Evolutionary conservation across 2,329 filamentous ascomycete genomes (phyloP), one percentile per base, ranked within the genome.

Genomic region (Chaetomiaceae sp.): DNA sequence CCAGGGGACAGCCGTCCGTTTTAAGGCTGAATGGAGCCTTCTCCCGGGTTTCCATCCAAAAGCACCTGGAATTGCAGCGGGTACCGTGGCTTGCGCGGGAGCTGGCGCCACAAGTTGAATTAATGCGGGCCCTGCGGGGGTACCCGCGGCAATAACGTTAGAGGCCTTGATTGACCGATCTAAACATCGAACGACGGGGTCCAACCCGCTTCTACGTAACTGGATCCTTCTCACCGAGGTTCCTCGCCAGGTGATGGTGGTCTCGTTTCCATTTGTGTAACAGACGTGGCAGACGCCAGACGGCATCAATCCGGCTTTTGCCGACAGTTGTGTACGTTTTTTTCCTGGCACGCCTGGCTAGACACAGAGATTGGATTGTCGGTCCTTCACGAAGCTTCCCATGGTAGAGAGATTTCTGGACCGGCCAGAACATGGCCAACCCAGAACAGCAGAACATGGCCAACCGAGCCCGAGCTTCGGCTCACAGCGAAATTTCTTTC

Each of bases 61-160:
- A 43, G 46, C 41, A 33, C 5, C 30, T 5, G 30, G 5, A 33
- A 6, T 34, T n/a, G n/a, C 11, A 48, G 55, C 33, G 32, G 48
- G 40, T 23, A 10, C 20, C 21, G 45, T 50, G 56, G 53, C 55
- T 54, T 42, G 44, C 37, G 44, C 30, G 34, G 37, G 37, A 48
- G 20, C 27, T 16, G 40, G 33, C 51, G 51, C 51, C 56, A 55
- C 51, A 48, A 18, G n/a, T 14, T 53, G 48, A 51, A 40, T 53
- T 57, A 57, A 54, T 48, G 54, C 48, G n/a, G n/a, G n/a, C n/a
- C n/a, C n/a, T n/a, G n/a, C n/a, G 56, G 54, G 56, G 56, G 48
- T 42, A 47, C 43, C 27, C 46, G 36, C 29, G 30, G 43, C 32
- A 33, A n/a, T n/a, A n/a, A n/a, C n/a, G n/a, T n/a, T n/a, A n/a